Evolutionary conservation across 768 basidiomycete species (phyloP).

Genomic region (Auricularia cornea): DNA sequence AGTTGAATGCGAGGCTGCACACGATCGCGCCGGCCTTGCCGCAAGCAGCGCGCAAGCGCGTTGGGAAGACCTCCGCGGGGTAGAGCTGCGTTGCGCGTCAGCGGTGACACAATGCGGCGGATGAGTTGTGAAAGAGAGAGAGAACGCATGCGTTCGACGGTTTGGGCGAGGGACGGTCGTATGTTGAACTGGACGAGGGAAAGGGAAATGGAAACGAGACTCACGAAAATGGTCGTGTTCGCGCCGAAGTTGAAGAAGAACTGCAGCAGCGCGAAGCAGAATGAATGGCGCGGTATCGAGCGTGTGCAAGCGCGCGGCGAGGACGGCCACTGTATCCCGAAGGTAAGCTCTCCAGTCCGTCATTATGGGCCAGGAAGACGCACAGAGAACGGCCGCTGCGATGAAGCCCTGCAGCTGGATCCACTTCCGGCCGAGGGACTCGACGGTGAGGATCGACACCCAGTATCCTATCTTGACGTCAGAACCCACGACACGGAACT

Average conservation of each 20-base stretch:
- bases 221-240: conserved; percentile 33
- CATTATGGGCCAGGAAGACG: conserved; percentile 9
- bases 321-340: conserved; percentile 43
- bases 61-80: conserved; percentile 75
- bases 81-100: conserved; percentile 27
- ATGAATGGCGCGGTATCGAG: conserved; percentile 56
- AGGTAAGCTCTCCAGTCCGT: not conserved
- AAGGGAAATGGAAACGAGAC: not conserved
- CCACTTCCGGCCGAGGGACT: conserved; percentile 62
- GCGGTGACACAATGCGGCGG: too few species aligned
- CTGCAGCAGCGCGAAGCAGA: conserved; percentile 63
- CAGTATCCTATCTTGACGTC: conserved; percentile 49
- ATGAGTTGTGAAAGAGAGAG: too few species aligned
- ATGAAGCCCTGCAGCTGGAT: conserved; percentile 75
- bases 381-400: conserved; percentile 59
- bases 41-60: conserved; percentile 60
- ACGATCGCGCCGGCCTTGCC: conserved; percentile 76
- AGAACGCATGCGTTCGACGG: too few species aligned
- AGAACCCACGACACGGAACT: too few species aligned
- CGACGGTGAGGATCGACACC: conserved; percentile 57
- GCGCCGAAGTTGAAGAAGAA: conserved; percentile 83
- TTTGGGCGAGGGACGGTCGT: too few species aligned
- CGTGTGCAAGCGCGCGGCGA: conserved; percentile 54
- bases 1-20: conserved; percentile 64
- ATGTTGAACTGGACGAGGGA: too few species aligned